These are phyloP conservation scores for Chamaecrista fasciculata DNA, from an alignment of 306 rosid species.

Conservation along the genomic window DNA sequence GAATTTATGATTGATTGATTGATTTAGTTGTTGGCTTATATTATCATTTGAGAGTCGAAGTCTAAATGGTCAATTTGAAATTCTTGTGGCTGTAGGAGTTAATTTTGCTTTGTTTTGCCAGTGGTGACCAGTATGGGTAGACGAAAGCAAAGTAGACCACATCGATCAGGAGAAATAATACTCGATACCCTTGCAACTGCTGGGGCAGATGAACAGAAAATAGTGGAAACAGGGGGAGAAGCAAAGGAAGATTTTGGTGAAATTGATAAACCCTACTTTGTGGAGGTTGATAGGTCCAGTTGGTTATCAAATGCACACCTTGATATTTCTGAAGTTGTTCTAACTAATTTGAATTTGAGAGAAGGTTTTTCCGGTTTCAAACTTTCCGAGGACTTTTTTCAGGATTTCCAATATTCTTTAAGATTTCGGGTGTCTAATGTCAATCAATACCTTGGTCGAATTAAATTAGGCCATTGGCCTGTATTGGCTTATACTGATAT, in stretches of 20 bases:
- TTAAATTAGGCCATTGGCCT: constrained; percentile 91
- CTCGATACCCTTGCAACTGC: constrained; percentile 35
- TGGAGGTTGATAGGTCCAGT: constrained; percentile 63
- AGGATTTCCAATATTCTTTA: constrained; percentile 48
- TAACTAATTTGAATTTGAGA: constrained; percentile 47
- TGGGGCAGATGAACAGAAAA: constrained; percentile 41
- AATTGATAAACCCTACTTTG: constrained; percentile 52
- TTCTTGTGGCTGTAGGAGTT: constrained; percentile 16
- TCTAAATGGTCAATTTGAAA: neutral
- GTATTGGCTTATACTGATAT: constrained; percentile 61
- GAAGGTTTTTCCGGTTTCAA: constrained; percentile 54
- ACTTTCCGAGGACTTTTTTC: constrained; percentile 41
- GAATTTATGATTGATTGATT: constrained; percentile 14
- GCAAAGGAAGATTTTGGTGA: constrained; percentile 34
- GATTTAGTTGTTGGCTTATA: constrained; percentile 3
- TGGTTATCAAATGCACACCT: constrained; percentile 63
- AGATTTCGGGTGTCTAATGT: constrained; percentile 66
- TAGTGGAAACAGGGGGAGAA: constrained; percentile 34
- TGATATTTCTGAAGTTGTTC: constrained; percentile 83
- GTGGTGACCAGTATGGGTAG: constrained; percentile 70
- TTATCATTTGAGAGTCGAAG: constrained; percentile 14
- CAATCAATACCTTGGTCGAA: constrained; percentile 46
- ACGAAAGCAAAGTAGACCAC: constrained; percentile 69
- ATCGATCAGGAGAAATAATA: constrained; percentile 55
- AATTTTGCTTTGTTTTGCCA: constrained; percentile 13